Percentiles rank a stretch among this genome's conserved stretches.
Evolutionary conservation across 2,329 filamentous ascomycete species (phyloP).

Genomic region (Emergomyces africanus): DNA sequence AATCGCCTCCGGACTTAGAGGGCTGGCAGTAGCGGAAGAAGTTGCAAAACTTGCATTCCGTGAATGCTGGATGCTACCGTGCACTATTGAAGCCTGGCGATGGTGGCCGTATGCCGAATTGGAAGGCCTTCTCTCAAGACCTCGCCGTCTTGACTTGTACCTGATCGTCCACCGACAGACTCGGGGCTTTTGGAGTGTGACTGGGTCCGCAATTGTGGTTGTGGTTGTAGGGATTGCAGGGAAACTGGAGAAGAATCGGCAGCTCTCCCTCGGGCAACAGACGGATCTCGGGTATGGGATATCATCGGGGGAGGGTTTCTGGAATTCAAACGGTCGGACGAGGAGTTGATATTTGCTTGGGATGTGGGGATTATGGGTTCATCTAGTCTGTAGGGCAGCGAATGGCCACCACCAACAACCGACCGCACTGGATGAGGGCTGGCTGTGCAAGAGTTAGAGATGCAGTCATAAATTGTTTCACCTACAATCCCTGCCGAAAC

Average conservation of each 20-base stretch:
- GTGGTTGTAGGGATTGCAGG: conserved; percentile 24
- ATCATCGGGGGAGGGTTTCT: conserved; percentile 26
- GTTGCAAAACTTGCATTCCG: conserved; percentile 63
- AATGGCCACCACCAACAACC: conserved; percentile 26
- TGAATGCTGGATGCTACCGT: conserved; percentile 76
- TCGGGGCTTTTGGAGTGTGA: conserved; percentile 33
- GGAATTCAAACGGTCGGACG: conserved; percentile 25
- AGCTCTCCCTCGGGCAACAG: conserved; percentile 30
- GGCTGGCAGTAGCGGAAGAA: conserved; percentile 62
- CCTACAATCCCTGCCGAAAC: conserved; percentile 9
- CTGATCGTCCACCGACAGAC: conserved; percentile 21
- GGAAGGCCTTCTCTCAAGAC: conserved; percentile 30
- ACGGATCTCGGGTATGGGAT: conserved; percentile 33
- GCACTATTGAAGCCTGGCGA: conserved; percentile 91
- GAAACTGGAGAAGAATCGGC: conserved; percentile 23
- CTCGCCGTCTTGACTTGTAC: conserved; percentile 22
- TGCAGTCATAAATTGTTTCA: conserved; percentile 1
- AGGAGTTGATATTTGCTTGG: conserved; percentile 26
- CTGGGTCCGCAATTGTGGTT: conserved; percentile 25
- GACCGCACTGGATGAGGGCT: conserved; percentile 27
- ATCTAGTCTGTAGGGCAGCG: conserved; percentile 30
- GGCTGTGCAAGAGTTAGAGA: conserved; percentile 15
- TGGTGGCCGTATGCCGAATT: conserved; percentile 64
- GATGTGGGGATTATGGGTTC: conserved; percentile 25
- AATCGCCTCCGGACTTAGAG: conserved; percentile 78